Evolutionary conservation across 2,329 filamentous ascomycete species (phyloP).

Genomic region (Verruconis gallopava): DNA sequence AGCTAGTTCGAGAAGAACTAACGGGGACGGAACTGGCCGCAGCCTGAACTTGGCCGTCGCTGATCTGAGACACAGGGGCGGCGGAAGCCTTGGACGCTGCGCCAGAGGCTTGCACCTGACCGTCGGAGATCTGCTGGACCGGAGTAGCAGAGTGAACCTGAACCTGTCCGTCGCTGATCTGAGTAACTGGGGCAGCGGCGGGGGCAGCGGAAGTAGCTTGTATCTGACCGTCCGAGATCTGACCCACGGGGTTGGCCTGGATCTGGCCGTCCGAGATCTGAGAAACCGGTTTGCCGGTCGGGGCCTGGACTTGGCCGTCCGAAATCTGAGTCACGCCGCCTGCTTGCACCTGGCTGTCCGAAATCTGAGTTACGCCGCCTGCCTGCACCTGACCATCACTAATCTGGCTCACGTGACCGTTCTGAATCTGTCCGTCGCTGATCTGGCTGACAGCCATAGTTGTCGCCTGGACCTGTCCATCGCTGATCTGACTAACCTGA

Average conservation of each 20-base stretch:
- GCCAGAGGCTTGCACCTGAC: conserved; percentile 15
- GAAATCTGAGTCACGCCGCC: conserved; percentile 8
- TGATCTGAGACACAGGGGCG: conserved; percentile 7
- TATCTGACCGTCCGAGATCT: conserved; percentile 3
- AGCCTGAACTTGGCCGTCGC: conserved; percentile 9
- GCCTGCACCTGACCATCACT: conserved; percentile 16
- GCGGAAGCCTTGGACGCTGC: background rate
- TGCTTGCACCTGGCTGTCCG: conserved; percentile 9
- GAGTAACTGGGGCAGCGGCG: background rate
- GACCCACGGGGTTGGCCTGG: conserved; percentile 8
- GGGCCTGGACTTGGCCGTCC: conserved; percentile 12
- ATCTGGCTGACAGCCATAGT: conserved; percentile 10
- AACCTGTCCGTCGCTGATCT: conserved; percentile 10
- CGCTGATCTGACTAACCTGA: conserved; percentile 14
- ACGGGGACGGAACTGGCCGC: background rate
- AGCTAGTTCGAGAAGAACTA: background rate
- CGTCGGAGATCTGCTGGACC: conserved; percentile 15
- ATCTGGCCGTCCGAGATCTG: conserved; percentile 11
- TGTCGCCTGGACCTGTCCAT: conserved; percentile 16
- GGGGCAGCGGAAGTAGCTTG: background rate
- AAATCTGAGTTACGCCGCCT: conserved; percentile 6
- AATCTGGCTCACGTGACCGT: conserved; percentile 12
- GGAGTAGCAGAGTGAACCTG: background rate
- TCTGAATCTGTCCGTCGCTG: conserved; percentile 11
- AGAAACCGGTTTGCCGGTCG: background rate